These are phyloP conservation scores for Verticillium klebahnii DNA, from an alignment of 2,329 filamentous ascomycete genomes.

Conservation along the genomic window DNA sequence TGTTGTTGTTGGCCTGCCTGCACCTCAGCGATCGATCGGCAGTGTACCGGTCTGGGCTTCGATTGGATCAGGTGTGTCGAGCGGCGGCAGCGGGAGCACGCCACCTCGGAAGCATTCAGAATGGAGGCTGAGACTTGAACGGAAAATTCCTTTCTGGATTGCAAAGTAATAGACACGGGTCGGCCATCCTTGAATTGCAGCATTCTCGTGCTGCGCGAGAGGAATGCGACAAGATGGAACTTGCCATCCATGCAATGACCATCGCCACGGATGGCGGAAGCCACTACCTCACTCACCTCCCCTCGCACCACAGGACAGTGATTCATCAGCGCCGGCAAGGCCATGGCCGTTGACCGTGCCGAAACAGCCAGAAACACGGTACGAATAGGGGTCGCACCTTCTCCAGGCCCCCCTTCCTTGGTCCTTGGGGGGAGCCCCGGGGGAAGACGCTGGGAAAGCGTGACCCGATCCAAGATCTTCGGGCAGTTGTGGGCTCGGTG, in stretches of 20 bases:
- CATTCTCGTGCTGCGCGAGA: not conserved
- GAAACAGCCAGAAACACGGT: not conserved
- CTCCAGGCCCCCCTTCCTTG: not conserved
- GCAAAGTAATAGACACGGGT: no score
- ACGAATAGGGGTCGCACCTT: not conserved
- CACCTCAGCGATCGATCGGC: not conserved
- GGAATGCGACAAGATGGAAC: not conserved
- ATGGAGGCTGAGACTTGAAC: not conserved
- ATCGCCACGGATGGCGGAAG: no score
- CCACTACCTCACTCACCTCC: no score
- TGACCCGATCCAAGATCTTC: not conserved
- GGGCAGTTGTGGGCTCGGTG: not conserved
- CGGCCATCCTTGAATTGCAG: not conserved
- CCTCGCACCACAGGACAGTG: not conserved
- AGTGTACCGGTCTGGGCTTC: not conserved
- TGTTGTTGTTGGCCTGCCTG: not conserved
- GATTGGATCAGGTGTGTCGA: not conserved
- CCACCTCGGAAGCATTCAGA: not conserved
- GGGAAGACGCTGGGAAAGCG: not conserved
- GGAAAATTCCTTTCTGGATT: not conserved
- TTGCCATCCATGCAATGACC: no score
- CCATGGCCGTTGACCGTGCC: not conserved
- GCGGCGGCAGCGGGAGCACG: not conserved
- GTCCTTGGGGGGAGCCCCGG: not conserved
- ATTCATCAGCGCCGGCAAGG: not conserved